phyloP scores from a whole-genome alignment of 495 filamentous ascomycete species.

The Hyaloscypha finlandica region DNA sequence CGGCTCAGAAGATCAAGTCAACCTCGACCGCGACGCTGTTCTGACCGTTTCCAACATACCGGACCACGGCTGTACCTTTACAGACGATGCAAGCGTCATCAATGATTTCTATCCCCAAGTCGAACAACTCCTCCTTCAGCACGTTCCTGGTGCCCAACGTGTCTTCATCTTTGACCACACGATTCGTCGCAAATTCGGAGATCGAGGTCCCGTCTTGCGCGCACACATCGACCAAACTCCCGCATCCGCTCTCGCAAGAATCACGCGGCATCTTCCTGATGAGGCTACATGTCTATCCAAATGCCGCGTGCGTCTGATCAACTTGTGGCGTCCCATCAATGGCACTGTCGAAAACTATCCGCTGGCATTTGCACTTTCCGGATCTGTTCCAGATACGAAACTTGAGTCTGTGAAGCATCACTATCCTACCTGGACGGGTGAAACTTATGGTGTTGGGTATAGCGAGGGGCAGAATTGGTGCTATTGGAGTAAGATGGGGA shows the following conservation, averaged over 20 bases:
- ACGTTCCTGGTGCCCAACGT: neutral
- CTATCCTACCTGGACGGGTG: neutral
- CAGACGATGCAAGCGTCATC: neutral
- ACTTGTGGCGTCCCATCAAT: neutral
- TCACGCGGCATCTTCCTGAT: neutral
- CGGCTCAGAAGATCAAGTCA: neutral
- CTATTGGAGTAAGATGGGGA: neutral
- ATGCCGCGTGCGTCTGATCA: neutral
- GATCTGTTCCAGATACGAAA: neutral
- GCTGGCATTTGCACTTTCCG: neutral
- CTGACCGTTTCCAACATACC: neutral
- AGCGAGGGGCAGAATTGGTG: slow-evolving; percentile 2
- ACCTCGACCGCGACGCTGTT: neutral
- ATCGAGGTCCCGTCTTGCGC: neutral
- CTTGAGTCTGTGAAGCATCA: neutral
- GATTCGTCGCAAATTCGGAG: neutral
- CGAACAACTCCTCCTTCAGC: neutral
- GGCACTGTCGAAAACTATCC: neutral
- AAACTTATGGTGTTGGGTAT: neutral
- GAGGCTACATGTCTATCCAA: neutral
- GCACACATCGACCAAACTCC: slow-evolving; percentile 2
- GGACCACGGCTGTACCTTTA: neutral
- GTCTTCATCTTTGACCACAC: neutral
- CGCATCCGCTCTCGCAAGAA: neutral
- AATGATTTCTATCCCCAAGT: neutral